Percentiles rank a stretch among this genome's conserved stretches.
These are phyloP conservation scores for Rubia peregrina DNA, from an alignment of 305 asterid genomes.

Conservation along the genomic window DNA sequence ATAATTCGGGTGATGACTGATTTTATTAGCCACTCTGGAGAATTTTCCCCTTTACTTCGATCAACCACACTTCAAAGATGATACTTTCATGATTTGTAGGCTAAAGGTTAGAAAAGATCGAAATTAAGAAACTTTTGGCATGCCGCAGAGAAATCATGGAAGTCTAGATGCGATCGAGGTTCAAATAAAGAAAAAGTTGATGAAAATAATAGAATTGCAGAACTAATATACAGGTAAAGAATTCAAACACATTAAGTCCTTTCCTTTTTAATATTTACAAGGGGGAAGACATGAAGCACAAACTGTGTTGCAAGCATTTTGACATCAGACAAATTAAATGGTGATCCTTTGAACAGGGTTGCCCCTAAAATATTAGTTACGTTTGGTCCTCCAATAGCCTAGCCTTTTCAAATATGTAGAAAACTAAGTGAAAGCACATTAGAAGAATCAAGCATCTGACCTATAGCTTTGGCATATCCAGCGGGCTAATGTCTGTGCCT, in stretches of 20 bases:
- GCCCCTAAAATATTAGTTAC: background rate
- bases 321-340: too few relatives aligned
- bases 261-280: background rate
- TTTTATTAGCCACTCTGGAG: background rate
- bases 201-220: background rate
- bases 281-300: background rate
- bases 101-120: background rate
- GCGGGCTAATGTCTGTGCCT: constrained; percentile 70
- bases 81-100: background rate
- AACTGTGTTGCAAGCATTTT: background rate
- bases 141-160: too few relatives aligned
- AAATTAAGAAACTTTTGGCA: too few relatives aligned
- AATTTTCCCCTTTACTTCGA: background rate
- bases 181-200: background rate
- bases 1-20: background rate
- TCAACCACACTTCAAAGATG: background rate
- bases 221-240: background rate
- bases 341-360: background rate
- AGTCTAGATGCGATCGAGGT: background rate
- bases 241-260: background rate
- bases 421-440: background rate
- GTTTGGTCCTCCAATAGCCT: background rate
- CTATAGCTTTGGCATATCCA: constrained; percentile 97
- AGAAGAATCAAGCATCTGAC: constrained; percentile 25
- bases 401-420: background rate